Base-by-base conservation (phyloP, 2,329 filamentous ascomycete genomes). In the Fusarium devonianum region DNA sequence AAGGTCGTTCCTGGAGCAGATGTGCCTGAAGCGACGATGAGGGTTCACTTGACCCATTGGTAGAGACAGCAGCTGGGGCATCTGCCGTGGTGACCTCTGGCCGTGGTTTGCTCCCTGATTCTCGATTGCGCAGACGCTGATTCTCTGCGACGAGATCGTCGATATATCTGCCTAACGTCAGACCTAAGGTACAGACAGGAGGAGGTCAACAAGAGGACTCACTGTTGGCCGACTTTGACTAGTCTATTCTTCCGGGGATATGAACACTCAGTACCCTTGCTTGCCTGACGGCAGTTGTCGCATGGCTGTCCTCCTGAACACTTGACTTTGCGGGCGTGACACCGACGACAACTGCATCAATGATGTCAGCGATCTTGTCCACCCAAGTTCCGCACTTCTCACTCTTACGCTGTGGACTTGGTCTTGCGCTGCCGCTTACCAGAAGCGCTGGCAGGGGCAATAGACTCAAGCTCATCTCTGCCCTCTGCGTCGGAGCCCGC, bases 141-240 rank as follows among this genome's bases (percentile, higher is more conserved):
- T 71, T 71, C 30, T 72, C 70, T 1, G 65, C 66, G n/a, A 71
- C 33, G 10, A 72, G 61, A 16, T 69, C 65, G 23, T 72, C 68
- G 16, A 72, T 62, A 22, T 71, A 72, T 7, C 70, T 71, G 25
- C n/a, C n/a, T n/a, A 0, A 0, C 2, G 21, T 57, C 25, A 30
- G n/a, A 39, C n/a, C 18, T 4, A 40, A 30, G 2, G 32, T 12
- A 7, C 10, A 7, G 1, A 3, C 2, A 5, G 1, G 1, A 7
- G 14, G 19, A 12, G 3, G 2, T 7, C n/a, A 10, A 5, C 4
- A 2, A 5, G 5, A 4, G 1, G 12, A 40, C 55, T 3, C 56
- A 69, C 69, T 65, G 65, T 26, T 71, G 65, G 47, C 61, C 69
- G 7, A 71, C 67, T 57, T 68, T 67, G 16, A 71, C 56, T 22